Conservation (phyloP, 176 grass and related monocot genomes). For the Ananas comosus region DNA sequence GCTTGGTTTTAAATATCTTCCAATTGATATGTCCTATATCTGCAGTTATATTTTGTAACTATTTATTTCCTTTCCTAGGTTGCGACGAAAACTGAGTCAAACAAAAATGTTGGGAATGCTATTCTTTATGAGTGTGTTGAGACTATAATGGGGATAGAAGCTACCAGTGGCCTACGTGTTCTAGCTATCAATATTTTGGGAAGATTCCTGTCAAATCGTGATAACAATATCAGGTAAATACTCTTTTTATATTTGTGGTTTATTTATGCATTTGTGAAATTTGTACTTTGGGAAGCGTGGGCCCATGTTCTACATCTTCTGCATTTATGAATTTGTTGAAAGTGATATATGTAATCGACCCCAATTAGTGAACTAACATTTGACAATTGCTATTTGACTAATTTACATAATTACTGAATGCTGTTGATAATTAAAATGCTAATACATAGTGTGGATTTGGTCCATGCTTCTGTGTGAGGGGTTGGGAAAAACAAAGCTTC, state of each 20-base stretch:
- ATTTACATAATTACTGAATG: no score
- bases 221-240: slow-evolving; percentile 94
- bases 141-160: slow-evolving; percentile 98
- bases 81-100: slow-evolving; percentile 91
- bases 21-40: slow-evolving; percentile 12
- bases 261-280: background rate
- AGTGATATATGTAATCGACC: no score
- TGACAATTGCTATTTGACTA: no score
- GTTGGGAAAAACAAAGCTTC: no score
- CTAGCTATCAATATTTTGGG: slow-evolving; percentile 98
- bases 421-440: no score
- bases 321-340: no score
- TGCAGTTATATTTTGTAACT: slow-evolving; percentile 9
- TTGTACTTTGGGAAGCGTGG: no score
- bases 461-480: no score
- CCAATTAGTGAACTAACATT: no score
- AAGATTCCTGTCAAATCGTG: slow-evolving; percentile 95
- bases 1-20: no score
- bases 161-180: slow-evolving; percentile 81
- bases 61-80: slow-evolving; percentile 48
- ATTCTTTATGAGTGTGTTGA: slow-evolving; percentile 99
- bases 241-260: slow-evolving; percentile 10
- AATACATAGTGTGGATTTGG: no score
- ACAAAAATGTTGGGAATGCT: slow-evolving; percentile 96
- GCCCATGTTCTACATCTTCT: no score